A percentile compares a stretch with the other conserved stretches of the same genome.
Evolutionary conservation across 2,329 filamentous ascomycete species (phyloP).

Genomic region (Didymella arachidicola): DNA sequence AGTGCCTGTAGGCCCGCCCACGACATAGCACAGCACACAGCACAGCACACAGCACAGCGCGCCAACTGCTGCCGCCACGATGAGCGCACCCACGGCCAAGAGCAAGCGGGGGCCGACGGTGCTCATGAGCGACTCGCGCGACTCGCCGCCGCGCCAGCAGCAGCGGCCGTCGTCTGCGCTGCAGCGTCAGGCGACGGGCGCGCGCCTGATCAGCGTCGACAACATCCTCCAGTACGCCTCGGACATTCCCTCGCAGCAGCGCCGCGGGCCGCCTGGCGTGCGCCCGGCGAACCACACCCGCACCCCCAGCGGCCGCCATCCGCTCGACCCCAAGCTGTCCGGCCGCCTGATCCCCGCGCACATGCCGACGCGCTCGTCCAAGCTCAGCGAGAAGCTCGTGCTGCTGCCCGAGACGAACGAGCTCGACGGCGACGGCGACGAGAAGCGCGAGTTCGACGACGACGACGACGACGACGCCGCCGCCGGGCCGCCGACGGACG

Average conservation of each 20-base stretch:
- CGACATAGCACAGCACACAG: background rate
- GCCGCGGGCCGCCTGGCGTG: constrained; percentile 71
- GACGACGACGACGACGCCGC: constrained; percentile 57
- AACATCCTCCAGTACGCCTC: constrained; percentile 93
- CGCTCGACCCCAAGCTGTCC: constrained; percentile 62
- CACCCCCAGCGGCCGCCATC: constrained; percentile 60
- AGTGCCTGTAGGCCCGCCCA: background rate
- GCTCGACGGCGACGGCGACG: constrained; percentile 60
- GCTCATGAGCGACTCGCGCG: constrained; percentile 65
- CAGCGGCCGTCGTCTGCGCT: constrained; percentile 30
- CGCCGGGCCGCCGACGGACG: constrained; percentile 69
- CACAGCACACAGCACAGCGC: too few relatives aligned
- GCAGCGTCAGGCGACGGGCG: constrained; percentile 47
- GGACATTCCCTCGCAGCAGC: constrained; percentile 93
- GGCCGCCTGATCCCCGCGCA: constrained; percentile 65
- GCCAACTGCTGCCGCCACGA: constrained; percentile 24
- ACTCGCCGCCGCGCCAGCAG: constrained; percentile 48
- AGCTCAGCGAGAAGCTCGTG: constrained; percentile 96
- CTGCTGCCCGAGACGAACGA: constrained; percentile 80
- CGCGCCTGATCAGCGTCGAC: constrained; percentile 87
- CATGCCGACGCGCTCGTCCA: constrained; percentile 86
- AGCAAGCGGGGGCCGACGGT: constrained; percentile 51
- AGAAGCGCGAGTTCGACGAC: constrained; percentile 65
- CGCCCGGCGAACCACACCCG: constrained; percentile 57
- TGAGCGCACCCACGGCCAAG: constrained; percentile 47